Evolutionary conservation across 345 rosid species (phyloP), one percentile per base, ranked within the genome.

Genomic region (Eucalyptus guilfoylei): DNA sequence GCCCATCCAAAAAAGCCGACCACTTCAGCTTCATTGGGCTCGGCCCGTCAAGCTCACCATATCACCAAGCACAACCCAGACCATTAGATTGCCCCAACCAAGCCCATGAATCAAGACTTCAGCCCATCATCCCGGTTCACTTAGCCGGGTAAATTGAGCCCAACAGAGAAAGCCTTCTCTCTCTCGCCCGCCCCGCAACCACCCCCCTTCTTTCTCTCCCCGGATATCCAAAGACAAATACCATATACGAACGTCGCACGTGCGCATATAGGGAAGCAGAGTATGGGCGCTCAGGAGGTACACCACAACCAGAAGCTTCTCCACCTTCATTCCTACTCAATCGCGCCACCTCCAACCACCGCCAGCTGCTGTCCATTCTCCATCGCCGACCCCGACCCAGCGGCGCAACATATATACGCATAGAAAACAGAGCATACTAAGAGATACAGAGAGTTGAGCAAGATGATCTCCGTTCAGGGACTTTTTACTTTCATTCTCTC

Each of bases 131-230:
- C 17, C 17, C 11, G 26, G 58, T 54, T 26, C 58, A 54, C 58
- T 54, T 54, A 54, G 26, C 26, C 10, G 10, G 58, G 58, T 52
- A 19, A 19, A 52, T 19, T 52, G 58, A 21, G 26, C 58, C 26
- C 58, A 54, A 1, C 58, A 54, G 58, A 54, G 58, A 54, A 54
- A 54, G 1, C 5, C 58, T 3, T 54, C 58, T 54, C 58, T 21
- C 58, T 8, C 23, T 15, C 52, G n/a, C n/a, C n/a, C n/a, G n/a
- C n/a, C n/a, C n/a, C n/a, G n/a, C n/a, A n/a, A n/a, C n/a, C n/a
- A n/a, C n/a, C n/a, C n/a, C n/a, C n/a, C n/a, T n/a, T 37, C 52
- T 0, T 19, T 2, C 17, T 2, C 3, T 2, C 6, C 7, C 19
- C 54, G 21, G 54, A 7, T 52, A 52, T 52, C 19, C 58, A 19